phyloP scores from a whole-genome alignment of 2,329 filamentous ascomycete genomes.

The Paracorniculantispora psalliotae region DNA sequence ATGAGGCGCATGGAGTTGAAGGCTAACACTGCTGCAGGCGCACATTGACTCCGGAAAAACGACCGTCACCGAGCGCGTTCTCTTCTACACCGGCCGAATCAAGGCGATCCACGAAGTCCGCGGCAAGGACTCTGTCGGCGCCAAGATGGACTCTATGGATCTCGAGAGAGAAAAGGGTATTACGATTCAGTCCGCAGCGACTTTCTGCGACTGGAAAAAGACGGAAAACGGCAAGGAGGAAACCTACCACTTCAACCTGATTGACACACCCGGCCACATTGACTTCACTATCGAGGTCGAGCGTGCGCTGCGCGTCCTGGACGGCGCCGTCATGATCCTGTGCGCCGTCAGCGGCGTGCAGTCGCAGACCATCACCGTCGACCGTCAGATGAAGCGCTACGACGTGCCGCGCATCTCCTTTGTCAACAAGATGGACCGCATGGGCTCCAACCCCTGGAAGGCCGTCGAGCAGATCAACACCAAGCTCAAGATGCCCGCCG shows the following conservation, averaged over 20 bases:
- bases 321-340: slow-evolving; percentile 97
- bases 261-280: slow-evolving; percentile 97
- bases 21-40: slow-evolving; percentile 52
- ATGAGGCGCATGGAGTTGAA: too few species aligned
- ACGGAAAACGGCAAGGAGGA: slow-evolving; percentile 77
- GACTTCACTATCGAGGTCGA: slow-evolving; percentile 99
- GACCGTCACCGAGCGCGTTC: slow-evolving; percentile 89
- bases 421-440: slow-evolving; percentile 99
- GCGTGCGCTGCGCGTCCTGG: slow-evolving; percentile 85
- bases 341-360: slow-evolving; percentile 97
- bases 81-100: slow-evolving; percentile 97
- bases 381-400: slow-evolving; percentile 98
- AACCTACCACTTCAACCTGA: slow-evolving; percentile 96
- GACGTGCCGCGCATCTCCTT: slow-evolving; percentile 94
- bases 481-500: slow-evolving; percentile 89
- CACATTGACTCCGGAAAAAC: slow-evolving; percentile 99
- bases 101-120: slow-evolving; percentile 96
- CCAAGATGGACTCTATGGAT: slow-evolving; percentile 99
- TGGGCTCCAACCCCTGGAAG: slow-evolving; percentile 97
- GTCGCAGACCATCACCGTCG: slow-evolving; percentile 95
- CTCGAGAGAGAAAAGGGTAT: slow-evolving; percentile 97
- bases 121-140: slow-evolving; percentile 88
- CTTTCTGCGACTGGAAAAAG: slow-evolving; percentile 96
- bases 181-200: slow-evolving; percentile 96
- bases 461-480: slow-evolving; percentile 95